phyloP scores from a whole-genome alignment of 2,329 filamentous ascomycete species.

The Aspergillus sp. region DNA sequence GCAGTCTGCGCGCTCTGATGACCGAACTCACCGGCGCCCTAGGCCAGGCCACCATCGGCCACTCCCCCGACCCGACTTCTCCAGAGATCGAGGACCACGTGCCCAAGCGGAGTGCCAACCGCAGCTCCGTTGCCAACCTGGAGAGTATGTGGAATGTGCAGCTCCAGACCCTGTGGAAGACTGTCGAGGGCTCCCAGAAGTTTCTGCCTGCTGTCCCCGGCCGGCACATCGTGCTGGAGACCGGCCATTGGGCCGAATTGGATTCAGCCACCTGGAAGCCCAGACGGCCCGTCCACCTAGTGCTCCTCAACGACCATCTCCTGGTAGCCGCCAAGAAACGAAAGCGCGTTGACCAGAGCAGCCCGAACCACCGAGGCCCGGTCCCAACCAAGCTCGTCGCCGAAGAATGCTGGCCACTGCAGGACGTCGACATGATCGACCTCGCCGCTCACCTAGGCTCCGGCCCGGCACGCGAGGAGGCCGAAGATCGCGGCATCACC shows the following conservation, averaged over 20 bases:
- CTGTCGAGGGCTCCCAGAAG: slow-evolving; percentile 95
- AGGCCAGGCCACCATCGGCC: slow-evolving; percentile 33
- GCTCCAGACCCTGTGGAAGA: slow-evolving; percentile 80
- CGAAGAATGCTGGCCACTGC: slow-evolving; percentile 85
- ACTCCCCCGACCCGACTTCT: slow-evolving; percentile 47
- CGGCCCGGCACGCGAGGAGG: slow-evolving; percentile 29
- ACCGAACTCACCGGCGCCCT: slow-evolving; percentile 73
- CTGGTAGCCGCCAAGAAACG: slow-evolving; percentile 88
- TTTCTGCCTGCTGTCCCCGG: slow-evolving; percentile 83
- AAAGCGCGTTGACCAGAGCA: slow-evolving; percentile 64
- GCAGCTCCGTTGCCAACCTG: slow-evolving; percentile 74
- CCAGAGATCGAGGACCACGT: slow-evolving; percentile 43
- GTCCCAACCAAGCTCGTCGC: slow-evolving; percentile 69
- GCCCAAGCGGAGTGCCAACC: slow-evolving; percentile 56
- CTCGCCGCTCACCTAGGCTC: slow-evolving; percentile 49
- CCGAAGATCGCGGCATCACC: slow-evolving; percentile 53
- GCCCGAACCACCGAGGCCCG: slow-evolving; percentile 38
- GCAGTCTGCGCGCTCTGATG: slow-evolving; percentile 80
- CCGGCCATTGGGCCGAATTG: slow-evolving; percentile 86
- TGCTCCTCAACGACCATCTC: slow-evolving; percentile 88
- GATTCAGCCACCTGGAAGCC: slow-evolving; percentile 98
- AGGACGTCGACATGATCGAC: slow-evolving; percentile 88
- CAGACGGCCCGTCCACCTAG: slow-evolving; percentile 76
- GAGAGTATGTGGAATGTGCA: slow-evolving; percentile 61
- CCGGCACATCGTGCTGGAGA: slow-evolving; percentile 90